phyloP scores from a whole-genome alignment of 202 grass and related monocot species.

The Schoenoplectus tabernaemontani region DNA sequence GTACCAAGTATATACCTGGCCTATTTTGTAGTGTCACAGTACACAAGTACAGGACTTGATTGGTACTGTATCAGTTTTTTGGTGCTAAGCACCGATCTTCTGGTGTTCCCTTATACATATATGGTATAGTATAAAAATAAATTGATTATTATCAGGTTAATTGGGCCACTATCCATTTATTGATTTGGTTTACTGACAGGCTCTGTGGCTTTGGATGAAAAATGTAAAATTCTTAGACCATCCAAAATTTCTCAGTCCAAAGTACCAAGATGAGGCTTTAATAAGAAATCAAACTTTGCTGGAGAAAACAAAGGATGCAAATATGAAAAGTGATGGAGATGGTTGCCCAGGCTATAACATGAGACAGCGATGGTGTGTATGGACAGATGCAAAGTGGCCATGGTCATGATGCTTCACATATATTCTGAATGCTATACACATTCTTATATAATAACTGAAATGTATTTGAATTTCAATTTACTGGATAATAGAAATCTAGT shows the following conservation, averaged over 20 bases:
- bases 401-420: conserved; percentile 49
- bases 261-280: conserved; percentile 56
- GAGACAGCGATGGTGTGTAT: conserved; percentile 48
- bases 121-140: background rate
- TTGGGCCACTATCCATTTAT: background rate
- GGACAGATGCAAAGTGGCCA: conserved; percentile 81
- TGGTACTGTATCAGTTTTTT: background rate
- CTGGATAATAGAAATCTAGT: background rate
- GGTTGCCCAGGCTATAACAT: background rate
- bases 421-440: background rate
- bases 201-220: conserved; percentile 72
- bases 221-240: conserved; percentile 76
- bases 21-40: background rate
- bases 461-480: background rate
- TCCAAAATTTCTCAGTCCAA: conserved; percentile 46
- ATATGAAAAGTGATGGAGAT: background rate
- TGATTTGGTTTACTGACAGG: conserved; percentile 29
- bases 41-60: background rate
- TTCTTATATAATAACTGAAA: background rate
- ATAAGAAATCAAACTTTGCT: conserved; percentile 38
- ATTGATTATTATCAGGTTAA: background rate
- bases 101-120: background rate
- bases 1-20: background rate
- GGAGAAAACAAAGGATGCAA: background rate
- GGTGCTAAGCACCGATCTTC: background rate